Conservation (phyloP, 1,284 basidiomycete species). For the Cutaneotrichosporon cavernicola region DNA sequence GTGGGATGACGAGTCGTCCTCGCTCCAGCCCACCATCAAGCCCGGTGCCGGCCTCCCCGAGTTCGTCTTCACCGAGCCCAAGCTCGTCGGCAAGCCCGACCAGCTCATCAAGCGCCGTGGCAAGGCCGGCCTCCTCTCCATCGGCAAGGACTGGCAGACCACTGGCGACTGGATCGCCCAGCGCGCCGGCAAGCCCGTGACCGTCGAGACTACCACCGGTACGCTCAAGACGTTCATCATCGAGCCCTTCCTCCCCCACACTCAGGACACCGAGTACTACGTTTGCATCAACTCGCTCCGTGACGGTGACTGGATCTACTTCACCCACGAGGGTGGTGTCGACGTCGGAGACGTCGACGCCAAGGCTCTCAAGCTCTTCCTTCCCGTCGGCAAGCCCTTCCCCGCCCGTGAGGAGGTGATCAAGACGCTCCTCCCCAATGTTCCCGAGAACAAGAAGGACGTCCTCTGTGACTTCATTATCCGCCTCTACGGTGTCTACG, state of each 20-base stretch:
- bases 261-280: conserved; percentile 92
- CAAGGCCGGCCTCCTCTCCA: conserved; percentile 89
- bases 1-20: conserved; percentile 70
- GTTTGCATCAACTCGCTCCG: conserved; percentile 96
- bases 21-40: conserved; percentile 63
- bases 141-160: conserved; percentile 90
- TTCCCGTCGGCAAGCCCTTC: conserved; percentile 75
- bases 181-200: conserved; percentile 84
- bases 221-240: conserved; percentile 97
- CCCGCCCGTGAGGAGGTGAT: conserved; percentile 75
- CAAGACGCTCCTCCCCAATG: conserved; percentile 71
- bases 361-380: conserved; percentile 86
- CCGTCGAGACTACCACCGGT: conserved; percentile 91
- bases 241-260: conserved; percentile 96
- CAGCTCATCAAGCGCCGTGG: conserved; percentile 99
- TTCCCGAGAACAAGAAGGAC: conserved; percentile 75
- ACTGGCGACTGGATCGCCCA: conserved; percentile 83
- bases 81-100: conserved; percentile 92
- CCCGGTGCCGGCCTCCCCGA: conserved; percentile 70
- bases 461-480: conserved; percentile 89
- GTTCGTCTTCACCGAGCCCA: conserved; percentile 75
- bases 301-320: conserved; percentile 94
- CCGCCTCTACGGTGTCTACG: conserved; percentile 94
- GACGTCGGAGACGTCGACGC: conserved; percentile 98
- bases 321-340: conserved; percentile 98